Conservation (phyloP, 164 flowering plant genomes). For the Piper longum region DNA sequence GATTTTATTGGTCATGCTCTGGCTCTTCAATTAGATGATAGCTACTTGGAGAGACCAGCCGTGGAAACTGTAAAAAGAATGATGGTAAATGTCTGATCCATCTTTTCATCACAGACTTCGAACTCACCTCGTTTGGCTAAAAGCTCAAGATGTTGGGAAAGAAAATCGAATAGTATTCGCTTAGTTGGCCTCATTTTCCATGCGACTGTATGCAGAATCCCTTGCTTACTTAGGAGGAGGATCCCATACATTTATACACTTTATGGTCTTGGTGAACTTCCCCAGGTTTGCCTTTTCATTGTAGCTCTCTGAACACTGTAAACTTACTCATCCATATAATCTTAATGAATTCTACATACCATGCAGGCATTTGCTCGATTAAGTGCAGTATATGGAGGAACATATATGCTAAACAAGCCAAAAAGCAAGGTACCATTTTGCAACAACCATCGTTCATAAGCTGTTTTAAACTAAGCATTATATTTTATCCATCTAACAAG, state of each 20-base stretch:
- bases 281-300: constrained; percentile 47
- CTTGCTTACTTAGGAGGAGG: constrained; percentile 90
- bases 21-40: constrained; percentile 71
- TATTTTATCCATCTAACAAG: too few species aligned
- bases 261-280: constrained; percentile 88
- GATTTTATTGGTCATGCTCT: constrained; percentile 96
- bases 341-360: constrained; percentile 3
- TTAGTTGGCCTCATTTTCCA: constrained; percentile 1
- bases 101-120: too few species aligned
- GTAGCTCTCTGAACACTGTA: not conserved
- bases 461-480: too few species aligned
- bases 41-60: constrained; percentile 78
- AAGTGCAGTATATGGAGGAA: constrained; percentile 97
- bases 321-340: not conserved
- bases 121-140: too few species aligned
- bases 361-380: constrained; percentile 90
- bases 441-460: not conserved
- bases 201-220: constrained; percentile 83
- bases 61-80: constrained; percentile 66
- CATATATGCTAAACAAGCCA: constrained; percentile 98
- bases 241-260: constrained; percentile 93
- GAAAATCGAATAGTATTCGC: not conserved
- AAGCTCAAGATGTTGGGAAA: too few species aligned
- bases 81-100: constrained; percentile 35
- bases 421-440: constrained; percentile 53